Percentiles rank a stretch among this genome's conserved stretches.
phyloP scores from a whole-genome alignment of 495 filamentous ascomycete species.

The Penicillium lagena region DNA sequence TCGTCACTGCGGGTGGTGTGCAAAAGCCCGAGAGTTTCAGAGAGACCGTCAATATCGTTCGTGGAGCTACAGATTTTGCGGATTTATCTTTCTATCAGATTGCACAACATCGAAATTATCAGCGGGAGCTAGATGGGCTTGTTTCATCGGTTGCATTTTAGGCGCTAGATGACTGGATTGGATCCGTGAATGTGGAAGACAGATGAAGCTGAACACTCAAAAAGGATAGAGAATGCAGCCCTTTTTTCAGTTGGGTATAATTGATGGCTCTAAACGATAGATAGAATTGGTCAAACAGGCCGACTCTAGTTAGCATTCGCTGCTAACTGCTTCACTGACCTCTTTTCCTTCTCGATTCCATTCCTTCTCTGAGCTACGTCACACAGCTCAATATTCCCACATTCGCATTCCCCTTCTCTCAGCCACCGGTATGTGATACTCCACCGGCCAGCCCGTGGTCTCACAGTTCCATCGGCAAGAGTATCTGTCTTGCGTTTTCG shows the following conservation, averaged over 20 bases:
- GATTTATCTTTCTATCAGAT: slow-evolving; percentile 54
- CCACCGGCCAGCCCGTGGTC: slow-evolving; percentile 26
- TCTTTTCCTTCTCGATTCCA: slow-evolving; percentile 33
- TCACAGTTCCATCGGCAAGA: slow-evolving; percentile 22
- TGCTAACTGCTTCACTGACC: slow-evolving; percentile 20
- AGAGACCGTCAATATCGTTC: slow-evolving; percentile 48
- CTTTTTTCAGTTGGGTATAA: too few species aligned
- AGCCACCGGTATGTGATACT: slow-evolving; percentile 38
- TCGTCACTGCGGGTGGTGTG: slow-evolving; percentile 50
- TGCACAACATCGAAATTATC: slow-evolving; percentile 56
- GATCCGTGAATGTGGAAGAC: too few species aligned
- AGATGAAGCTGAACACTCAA: too few species aligned
- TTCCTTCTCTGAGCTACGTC: slow-evolving; percentile 29
- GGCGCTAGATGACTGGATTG: too few species aligned
- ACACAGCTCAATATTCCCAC: slow-evolving; percentile 31
- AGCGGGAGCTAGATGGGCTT: slow-evolving; percentile 61
- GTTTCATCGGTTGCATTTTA: slow-evolving; percentile 3
- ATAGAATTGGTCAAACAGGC: too few species aligned
- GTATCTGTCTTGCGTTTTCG: slow-evolving; percentile 35
- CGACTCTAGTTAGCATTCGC: slow-evolving; percentile 1
- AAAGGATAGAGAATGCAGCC: too few species aligned
- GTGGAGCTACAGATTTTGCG: slow-evolving; percentile 43
- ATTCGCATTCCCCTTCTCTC: slow-evolving; percentile 30
- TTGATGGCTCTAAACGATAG: too few species aligned
- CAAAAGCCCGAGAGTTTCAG: slow-evolving; percentile 47